A percentile compares a stretch with the other conserved stretches of the same genome.
Evolutionary conservation across 192 early-diverging fungal species (phyloP).

Genomic region (Coemansia sp.): DNA sequence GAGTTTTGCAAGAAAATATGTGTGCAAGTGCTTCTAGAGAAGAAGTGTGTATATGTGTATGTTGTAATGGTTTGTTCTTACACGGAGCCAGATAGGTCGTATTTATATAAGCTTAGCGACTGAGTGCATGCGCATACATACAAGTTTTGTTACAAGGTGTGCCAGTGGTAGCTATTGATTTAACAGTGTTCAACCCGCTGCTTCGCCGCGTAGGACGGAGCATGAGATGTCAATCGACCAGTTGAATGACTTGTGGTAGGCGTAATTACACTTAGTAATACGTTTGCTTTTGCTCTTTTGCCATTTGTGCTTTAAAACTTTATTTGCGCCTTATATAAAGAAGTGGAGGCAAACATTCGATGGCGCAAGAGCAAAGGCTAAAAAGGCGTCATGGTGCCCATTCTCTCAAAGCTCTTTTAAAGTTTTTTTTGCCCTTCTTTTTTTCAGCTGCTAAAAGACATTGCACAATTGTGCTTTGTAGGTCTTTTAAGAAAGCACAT

Average conservation of each 20-base stretch:
- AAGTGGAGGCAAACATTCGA: too few species aligned
- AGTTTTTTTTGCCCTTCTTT: neutral
- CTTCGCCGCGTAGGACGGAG: neutral
- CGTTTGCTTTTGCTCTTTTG: neutral
- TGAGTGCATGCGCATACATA: neutral
- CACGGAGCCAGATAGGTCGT: neutral
- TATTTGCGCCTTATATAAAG: too few species aligned
- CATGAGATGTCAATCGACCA: neutral
- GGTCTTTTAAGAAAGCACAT: too few species aligned
- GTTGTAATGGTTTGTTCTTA: neutral
- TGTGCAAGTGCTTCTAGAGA: neutral
- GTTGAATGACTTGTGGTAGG: neutral
- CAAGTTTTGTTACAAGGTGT: neutral
- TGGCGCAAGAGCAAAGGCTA: too few species aligned
- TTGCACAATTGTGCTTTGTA: neutral
- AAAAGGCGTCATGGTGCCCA: neutral
- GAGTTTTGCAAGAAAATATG: neutral
- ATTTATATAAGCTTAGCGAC: neutral
- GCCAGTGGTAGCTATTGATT: neutral
- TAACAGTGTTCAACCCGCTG: neutral
- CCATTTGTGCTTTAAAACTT: neutral
- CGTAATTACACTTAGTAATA: neutral
- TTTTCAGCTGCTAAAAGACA: too few species aligned
- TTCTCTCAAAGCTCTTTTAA: neutral
- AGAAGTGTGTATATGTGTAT: neutral